Evolutionary conservation across 768 basidiomycete species (phyloP).

Genomic region (Lactifluus echinatus): DNA sequence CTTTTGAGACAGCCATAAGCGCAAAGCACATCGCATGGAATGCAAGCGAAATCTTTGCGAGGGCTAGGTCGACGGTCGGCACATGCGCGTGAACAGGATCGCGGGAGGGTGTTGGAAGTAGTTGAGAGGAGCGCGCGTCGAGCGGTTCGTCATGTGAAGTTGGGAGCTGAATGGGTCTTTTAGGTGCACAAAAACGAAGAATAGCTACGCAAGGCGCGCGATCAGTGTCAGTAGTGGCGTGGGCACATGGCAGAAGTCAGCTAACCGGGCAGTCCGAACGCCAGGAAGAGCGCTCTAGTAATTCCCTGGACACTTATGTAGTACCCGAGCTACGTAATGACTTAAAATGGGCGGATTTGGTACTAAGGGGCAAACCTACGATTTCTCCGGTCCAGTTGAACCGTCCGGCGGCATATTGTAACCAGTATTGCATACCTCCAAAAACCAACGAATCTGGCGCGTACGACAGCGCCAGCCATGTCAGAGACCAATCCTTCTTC

Average conservation of each 20-base stretch:
- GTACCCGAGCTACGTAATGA: constrained; percentile 1
- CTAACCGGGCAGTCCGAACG: constrained; percentile 8
- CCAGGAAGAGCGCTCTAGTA: constrained; percentile 7
- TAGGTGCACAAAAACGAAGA: constrained; percentile 46
- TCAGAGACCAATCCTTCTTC: constrained; percentile 57
- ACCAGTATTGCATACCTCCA: constrained; percentile 19
- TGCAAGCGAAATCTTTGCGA: constrained; percentile 53
- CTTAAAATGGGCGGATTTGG: not conserved
- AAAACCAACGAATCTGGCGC: constrained; percentile 28
- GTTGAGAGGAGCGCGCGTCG: constrained; percentile 1
- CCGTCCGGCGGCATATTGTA: constrained; percentile 12
- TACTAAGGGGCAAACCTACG: not conserved
- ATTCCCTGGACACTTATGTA: constrained; percentile 4
- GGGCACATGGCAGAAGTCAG: not conserved
- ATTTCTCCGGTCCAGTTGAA: constrained; percentile 11
- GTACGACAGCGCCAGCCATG: constrained; percentile 45
- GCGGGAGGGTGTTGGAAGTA: constrained; percentile 1
- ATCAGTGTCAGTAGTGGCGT: not conserved
- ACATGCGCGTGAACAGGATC: constrained; percentile 21
- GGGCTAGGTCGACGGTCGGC: constrained; percentile 55
- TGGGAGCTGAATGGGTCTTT: constrained; percentile 27
- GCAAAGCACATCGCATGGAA: constrained; percentile 32
- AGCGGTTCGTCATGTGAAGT: constrained; percentile 24
- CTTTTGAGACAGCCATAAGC: constrained; percentile 36
- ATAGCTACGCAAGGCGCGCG: constrained; percentile 32